phyloP scores from a whole-genome alignment of 202 grass and related monocot species.

The Panicum virgatum region DNA sequence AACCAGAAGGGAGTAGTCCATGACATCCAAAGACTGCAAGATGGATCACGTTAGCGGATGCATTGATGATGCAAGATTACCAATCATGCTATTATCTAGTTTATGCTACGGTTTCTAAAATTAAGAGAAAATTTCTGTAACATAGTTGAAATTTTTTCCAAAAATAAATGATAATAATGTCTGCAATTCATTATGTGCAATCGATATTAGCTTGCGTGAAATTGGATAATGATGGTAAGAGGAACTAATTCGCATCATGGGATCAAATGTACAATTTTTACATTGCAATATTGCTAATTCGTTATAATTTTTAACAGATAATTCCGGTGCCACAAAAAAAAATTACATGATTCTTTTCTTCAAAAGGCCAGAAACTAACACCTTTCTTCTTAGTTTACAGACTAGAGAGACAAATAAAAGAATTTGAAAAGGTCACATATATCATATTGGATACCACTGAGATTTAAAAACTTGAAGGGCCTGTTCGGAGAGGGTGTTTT shows the following conservation, averaged over 20 bases:
- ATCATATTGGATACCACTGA: not conserved
- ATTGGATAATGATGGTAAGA: not conserved
- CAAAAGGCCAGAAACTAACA: conserved; percentile 17
- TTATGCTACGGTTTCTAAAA: not conserved
- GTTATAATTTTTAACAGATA: not conserved
- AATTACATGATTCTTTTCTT: not conserved
- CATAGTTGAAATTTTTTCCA: no score
- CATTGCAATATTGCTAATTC: not conserved
- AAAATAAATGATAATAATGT: no score
- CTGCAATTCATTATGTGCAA: not conserved
- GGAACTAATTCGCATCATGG: not conserved
- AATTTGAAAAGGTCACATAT: not conserved
- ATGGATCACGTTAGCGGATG: conserved; percentile 1
- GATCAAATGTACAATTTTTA: conserved; percentile 22
- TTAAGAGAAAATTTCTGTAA: no score
- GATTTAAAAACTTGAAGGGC: not conserved
- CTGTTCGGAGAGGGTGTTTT: not conserved
- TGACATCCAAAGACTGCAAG: conserved; percentile 74
- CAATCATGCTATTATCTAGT: conserved; percentile 1
- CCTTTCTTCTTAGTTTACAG: not conserved
- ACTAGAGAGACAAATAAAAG: not conserved
- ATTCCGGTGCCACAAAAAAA: not conserved
- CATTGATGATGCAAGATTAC: not conserved
- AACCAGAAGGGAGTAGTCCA: conserved; percentile 89
- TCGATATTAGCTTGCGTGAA: not conserved